phyloP scores from a whole-genome alignment of 2,329 filamentous ascomycete genomes.

The Stagonosporopsis vannaccii region DNA sequence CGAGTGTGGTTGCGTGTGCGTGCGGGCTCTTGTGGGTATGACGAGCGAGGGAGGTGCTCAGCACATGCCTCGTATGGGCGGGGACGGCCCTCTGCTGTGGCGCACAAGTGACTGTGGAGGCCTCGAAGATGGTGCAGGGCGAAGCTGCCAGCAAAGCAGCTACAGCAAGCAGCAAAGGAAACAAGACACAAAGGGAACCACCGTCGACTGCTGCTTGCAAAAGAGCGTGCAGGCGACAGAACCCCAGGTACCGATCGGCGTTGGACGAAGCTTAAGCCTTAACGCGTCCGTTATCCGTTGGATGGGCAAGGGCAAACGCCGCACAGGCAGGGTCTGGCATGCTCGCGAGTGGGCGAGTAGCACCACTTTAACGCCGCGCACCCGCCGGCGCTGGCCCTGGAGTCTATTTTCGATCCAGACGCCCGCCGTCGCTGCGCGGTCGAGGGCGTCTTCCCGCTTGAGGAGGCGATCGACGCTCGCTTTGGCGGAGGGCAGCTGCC shows the following conservation, averaged over 20 bases:
- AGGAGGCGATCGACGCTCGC: conserved; percentile 19
- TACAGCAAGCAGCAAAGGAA: conserved; percentile 1
- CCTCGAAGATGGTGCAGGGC: background rate
- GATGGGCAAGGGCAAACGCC: conserved; percentile 10
- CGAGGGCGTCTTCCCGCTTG: conserved; percentile 12
- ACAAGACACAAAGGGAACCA: conserved; percentile 1
- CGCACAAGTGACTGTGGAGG: background rate
- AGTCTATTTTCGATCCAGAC: conserved; percentile 16
- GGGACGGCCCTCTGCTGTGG: background rate
- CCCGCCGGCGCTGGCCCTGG: conserved; percentile 11
- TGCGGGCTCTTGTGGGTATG: conserved; percentile 9
- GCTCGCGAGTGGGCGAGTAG: background rate
- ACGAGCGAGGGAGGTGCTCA: conserved; percentile 24
- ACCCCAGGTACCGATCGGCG: conserved; percentile 10
- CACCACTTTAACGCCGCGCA: conserved; percentile 21
- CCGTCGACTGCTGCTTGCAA: background rate
- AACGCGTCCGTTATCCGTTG: conserved; percentile 16
- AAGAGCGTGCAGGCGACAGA: conserved; percentile 9
- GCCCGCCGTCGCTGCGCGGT: conserved; percentile 11
- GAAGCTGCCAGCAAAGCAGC: conserved; percentile 8
- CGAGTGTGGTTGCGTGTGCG: conserved; percentile 9
- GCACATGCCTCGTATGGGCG: conserved; percentile 16
- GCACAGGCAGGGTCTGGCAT: conserved; percentile 18
- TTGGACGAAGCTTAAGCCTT: conserved; percentile 19
- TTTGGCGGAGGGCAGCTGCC: conserved; percentile 17